A percentile compares a stretch with the other conserved stretches of the same genome.
phyloP scores from a whole-genome alignment of 768 basidiomycete species.

The Hemileccinum impolitum region DNA sequence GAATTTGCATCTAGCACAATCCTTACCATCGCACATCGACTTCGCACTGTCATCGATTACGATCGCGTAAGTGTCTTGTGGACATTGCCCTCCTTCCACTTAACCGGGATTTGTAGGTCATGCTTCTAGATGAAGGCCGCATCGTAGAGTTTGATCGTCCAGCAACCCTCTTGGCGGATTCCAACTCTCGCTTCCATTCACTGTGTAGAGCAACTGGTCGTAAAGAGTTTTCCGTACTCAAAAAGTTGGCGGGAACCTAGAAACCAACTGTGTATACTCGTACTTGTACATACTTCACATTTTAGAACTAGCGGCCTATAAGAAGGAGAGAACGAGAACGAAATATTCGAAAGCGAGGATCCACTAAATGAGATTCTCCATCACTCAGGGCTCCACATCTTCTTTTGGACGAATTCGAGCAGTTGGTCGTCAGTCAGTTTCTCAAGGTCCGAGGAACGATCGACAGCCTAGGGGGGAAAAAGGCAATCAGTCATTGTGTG shows the following conservation, averaged over 20 bases:
- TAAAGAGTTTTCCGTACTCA: conserved; percentile 65
- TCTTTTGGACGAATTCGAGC: conserved; percentile 48
- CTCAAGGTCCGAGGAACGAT: conserved; percentile 52
- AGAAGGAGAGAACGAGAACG: neutral
- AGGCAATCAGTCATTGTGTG: conserved; percentile 5
- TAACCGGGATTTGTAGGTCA: conserved; percentile 44
- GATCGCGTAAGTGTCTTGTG: conserved; percentile 53
- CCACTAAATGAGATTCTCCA: neutral
- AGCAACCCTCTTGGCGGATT: conserved; percentile 49
- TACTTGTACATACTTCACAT: conserved; percentile 8
- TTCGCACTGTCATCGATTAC: conserved; percentile 81
- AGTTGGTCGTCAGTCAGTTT: conserved; percentile 55
- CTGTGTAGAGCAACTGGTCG: conserved; percentile 75
- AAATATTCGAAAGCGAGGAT: no score
- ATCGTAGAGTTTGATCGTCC: conserved; percentile 79
- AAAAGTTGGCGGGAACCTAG: conserved; percentile 53
- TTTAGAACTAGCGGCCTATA: neutral
- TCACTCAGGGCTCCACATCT: conserved; percentile 69
- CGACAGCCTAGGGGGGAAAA: conserved; percentile 45
- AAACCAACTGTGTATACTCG: neutral
- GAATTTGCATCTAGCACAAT: conserved; percentile 82
- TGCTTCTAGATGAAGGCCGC: conserved; percentile 74
- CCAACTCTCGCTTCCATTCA: conserved; percentile 58
- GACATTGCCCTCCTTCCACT: conserved; percentile 2
- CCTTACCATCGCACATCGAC: conserved; percentile 77